Conservation (phyloP, 345 rosid species). For the Linum lewisii region DNA sequence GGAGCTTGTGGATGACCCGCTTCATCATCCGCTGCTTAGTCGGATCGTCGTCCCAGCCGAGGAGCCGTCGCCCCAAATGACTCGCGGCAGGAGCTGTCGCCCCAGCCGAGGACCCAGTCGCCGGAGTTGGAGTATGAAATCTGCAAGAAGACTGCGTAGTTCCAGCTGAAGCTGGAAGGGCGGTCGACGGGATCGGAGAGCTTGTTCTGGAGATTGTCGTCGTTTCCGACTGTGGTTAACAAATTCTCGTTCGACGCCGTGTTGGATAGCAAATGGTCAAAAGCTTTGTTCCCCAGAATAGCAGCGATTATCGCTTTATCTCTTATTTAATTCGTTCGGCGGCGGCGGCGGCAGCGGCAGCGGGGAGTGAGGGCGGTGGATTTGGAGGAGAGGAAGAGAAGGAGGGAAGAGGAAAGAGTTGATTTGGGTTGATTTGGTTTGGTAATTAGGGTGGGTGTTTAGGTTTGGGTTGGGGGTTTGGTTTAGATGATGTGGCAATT, state of each 20-base stretch:
- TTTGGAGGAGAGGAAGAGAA: too few relatives aligned
- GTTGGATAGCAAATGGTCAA: conserved; percentile 58
- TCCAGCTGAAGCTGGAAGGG: conserved; percentile 83
- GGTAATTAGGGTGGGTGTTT: too few relatives aligned
- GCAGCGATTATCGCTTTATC: conserved; percentile 57
- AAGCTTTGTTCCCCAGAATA: conserved; percentile 73
- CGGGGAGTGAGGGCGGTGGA: too few relatives aligned
- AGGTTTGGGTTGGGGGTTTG: too few relatives aligned
- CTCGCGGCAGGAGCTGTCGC: conserved; percentile 90
- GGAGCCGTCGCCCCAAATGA: too few relatives aligned
- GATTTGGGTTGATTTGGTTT: too few relatives aligned
- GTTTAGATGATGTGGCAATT: too few relatives aligned
- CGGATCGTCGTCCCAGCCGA: conserved; percentile 39
- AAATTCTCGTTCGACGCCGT: conserved; percentile 55
- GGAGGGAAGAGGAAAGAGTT: too few relatives aligned
- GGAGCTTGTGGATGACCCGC: conserved; percentile 77
- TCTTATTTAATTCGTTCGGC: too few relatives aligned
- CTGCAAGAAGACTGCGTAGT: conserved; percentile 93
- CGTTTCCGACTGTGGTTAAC: conserved; percentile 47
- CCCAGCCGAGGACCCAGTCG: conserved; percentile 93
- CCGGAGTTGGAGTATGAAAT: conserved; percentile 77
- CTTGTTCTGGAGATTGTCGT: conserved; percentile 72
- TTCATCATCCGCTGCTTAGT: conserved; percentile 76
- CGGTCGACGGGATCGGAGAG: conserved; percentile 83
- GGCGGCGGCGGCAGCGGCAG: too few relatives aligned